Base-by-base conservation (phyloP, 805 yeast genomes). In the Kodamaea nitidulidarum region DNA sequence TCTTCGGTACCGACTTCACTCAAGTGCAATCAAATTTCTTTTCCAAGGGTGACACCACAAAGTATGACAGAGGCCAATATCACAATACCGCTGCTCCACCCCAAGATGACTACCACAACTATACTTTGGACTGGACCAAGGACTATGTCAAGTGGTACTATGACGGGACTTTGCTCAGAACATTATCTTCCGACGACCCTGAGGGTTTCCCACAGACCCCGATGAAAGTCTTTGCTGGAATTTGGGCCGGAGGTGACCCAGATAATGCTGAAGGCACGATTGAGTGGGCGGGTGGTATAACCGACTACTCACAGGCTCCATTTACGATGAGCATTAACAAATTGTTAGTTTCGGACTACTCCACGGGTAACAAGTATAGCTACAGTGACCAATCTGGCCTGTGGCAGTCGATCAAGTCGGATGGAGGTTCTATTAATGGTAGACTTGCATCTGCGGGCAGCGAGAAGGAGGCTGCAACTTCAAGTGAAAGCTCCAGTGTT, bases 1-100 rank as follows among this genome's bases (percentile, higher is more conserved):
- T 93, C 81, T 70, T 84, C 32, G 96, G 96, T 14, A 80, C 85
- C 35, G 95, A 88, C 55, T 68, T 69, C 17, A 70, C 76, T 30
- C 81, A 86, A 56, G 78, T 84, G 50, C 95, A 86, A 63, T 71
- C 88, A 17, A 84, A 84, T 57, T 90, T 62, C 60, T 88, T 87
- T 66, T 77, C 88, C 26, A 84, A 88, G 58, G 96, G 96, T 44
- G 65, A 81, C 54, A 79, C 86, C 2, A 59, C 81, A 8, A 78
- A 91, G 3, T 87, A 82, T 54, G 87, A 85, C 55, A 45, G 50
- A 39, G 52, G 52, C 7, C 42, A 20, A 18, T 46, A 39, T 41
- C 41, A 42, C 42, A 33, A 36, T 32, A 37, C 33, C 20, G 32
- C 48, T 4, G 29, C 46, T 7, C 12, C 42, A 11, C 50, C 52